Evolutionary conservation across 345 rosid species (phyloP).

Genomic region (Citrus trifoliata): DNA sequence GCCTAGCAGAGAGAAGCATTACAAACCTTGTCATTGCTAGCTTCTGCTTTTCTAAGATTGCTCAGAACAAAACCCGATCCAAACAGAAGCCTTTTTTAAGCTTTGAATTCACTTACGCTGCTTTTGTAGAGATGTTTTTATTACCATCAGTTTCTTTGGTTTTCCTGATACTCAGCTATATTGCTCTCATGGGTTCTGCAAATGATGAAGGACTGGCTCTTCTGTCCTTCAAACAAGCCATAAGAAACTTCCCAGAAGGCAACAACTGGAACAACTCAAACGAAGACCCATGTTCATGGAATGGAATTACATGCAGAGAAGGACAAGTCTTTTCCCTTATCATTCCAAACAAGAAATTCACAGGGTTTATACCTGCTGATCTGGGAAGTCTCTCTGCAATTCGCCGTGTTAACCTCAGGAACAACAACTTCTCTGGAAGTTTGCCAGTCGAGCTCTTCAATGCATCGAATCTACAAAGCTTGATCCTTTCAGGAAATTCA

Average conservation of each 20-base stretch:
- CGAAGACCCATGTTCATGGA: conserved; percentile 69
- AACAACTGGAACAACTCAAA: conserved; percentile 60
- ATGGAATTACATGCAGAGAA: conserved; percentile 57
- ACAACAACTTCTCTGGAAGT: conserved; percentile 58
- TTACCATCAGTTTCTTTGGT: conserved; percentile 20
- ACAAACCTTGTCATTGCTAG: too few relatives aligned
- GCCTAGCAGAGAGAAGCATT: neutral
- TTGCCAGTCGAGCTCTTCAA: conserved; percentile 54
- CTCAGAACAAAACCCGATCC: neutral
- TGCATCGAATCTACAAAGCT: conserved; percentile 54
- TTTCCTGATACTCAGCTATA: conserved; percentile 22
- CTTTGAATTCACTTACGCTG: conserved; percentile 3
- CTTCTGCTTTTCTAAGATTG: neutral
- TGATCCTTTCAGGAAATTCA: conserved; percentile 70
- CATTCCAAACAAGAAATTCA: conserved; percentile 50
- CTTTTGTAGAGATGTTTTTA: conserved; percentile 32
- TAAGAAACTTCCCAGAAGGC: conserved; percentile 33
- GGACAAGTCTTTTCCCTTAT: conserved; percentile 44
- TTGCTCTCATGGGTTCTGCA: conserved; percentile 34
- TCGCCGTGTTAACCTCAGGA: conserved; percentile 55
- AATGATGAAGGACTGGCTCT: conserved; percentile 69
- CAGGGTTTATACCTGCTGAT: conserved; percentile 57
- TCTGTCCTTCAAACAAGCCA: conserved; percentile 46
- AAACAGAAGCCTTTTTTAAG: conserved; percentile 2
- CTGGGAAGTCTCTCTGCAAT: conserved; percentile 58